Percentiles rank a stretch among this genome's conserved stretches.
phyloP scores from a whole-genome alignment of 331 rosid genomes.

The Malus hybrid region DNA sequence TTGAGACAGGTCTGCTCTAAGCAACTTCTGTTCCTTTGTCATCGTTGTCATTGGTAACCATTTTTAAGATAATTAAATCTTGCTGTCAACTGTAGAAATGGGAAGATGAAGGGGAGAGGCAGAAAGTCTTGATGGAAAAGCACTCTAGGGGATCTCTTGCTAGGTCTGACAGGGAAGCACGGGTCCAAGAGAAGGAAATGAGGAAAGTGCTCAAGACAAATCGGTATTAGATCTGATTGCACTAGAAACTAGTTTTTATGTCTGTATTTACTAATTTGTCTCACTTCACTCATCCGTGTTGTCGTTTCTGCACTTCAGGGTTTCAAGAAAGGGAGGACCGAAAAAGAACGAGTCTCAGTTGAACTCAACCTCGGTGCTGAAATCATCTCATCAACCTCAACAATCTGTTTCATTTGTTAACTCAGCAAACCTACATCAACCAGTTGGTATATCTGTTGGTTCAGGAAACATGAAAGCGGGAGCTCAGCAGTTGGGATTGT shows the following conservation, averaged over 20 bases:
- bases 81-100: slow-evolving; percentile 43
- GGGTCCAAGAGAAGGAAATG: slow-evolving; percentile 51
- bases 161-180: slow-evolving; percentile 58
- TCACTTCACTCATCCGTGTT: neutral
- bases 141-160: slow-evolving; percentile 74
- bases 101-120: slow-evolving; percentile 70
- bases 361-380: slow-evolving; percentile 15
- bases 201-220: slow-evolving; percentile 30
- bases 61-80: neutral
- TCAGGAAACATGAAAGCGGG: slow-evolving; percentile 8
- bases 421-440: slow-evolving; percentile 12
- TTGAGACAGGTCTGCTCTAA: slow-evolving; percentile 66
- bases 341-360: slow-evolving; percentile 25
- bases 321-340: slow-evolving; percentile 31
- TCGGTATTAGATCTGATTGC: slow-evolving; percentile 27
- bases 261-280: neutral
- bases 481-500: slow-evolving; percentile 14
- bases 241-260: neutral
- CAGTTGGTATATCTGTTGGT: neutral
- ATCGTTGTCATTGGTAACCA: neutral
- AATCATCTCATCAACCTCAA: slow-evolving; percentile 25
- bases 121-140: slow-evolving; percentile 58
- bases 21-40: slow-evolving; percentile 8
- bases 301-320: slow-evolving; percentile 31
- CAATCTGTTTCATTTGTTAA: slow-evolving; percentile 6